Evolutionary conservation across 371 early-diverging fungal genomes (phyloP), one percentile per base, ranked within the genome.

Genomic region (Neoconidiobolus thromboides): DNA sequence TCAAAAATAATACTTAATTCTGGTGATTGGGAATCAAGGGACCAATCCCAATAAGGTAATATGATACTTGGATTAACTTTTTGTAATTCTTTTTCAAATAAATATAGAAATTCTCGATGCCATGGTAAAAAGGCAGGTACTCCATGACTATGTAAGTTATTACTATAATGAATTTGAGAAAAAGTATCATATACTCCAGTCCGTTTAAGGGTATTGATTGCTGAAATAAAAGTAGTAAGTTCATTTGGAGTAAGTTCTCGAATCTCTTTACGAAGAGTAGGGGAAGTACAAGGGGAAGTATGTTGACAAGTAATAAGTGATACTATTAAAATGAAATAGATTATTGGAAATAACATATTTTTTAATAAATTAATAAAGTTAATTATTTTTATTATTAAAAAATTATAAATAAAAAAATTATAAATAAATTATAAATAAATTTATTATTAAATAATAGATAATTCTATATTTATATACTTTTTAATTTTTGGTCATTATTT

Each of bases 1-100:
- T n/a, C 9, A 2, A 66, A 62, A 5, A 71, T 52, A 6, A 52
- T 52, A 2, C 66, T 60, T 4, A 9, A 5, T 10, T 46, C 58
- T 5, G 64, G 65, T 14, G 57, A 41, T 37, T 57, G 57, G 7
- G 43, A 42, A 37, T 57, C 57, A 36, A 2, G 4, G 7, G 47
- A 46, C 57, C 57, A 57, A 55, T 80, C 72, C 80, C 78, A 78
- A 62, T 72, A 80, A 10, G 81, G 77, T 10, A 78, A 61, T 2
- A 59, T 55, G 37, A 78, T 67, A 15, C 54, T 40, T 2, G 72
- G 65, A 62, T 77, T 69, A 42, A 71, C 63, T 14, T 48, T 43
- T 37, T 66, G 60, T 6, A 74, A 57, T 14, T 57, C 64, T 2
- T 43, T 44, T 58, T 77, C 75, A 56, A 63, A 71, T 0, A 51